phyloP scores from a whole-genome alignment of 192 early-diverging fungal genomes.

The Coemansia aciculifera region DNA sequence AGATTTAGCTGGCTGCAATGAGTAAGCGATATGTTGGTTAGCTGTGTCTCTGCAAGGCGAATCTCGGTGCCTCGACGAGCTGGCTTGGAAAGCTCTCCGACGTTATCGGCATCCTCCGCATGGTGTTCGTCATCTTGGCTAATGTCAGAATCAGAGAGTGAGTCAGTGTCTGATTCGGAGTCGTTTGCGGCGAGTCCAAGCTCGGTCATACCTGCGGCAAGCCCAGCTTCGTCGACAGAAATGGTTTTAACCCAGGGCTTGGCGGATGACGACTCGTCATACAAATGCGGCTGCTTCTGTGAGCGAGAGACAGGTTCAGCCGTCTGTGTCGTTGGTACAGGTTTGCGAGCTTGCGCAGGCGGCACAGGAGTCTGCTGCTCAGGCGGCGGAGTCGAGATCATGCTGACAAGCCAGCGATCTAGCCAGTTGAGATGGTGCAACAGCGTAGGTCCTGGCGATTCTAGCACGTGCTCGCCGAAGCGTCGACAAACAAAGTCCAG shows the following conservation, averaged over 20 bases:
- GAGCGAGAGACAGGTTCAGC: not conserved
- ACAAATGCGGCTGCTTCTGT: not conserved
- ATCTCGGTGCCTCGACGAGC: constrained; percentile 72
- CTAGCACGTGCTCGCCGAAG: constrained; percentile 35
- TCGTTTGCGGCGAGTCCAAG: constrained; percentile 3
- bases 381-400: constrained; percentile 20
- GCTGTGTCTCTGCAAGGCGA: constrained; percentile 59
- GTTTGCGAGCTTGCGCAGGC: not conserved
- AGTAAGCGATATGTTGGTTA: constrained; percentile 69
- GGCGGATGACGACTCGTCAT: not conserved
- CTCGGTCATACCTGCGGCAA: constrained; percentile 8
- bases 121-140: constrained; percentile 23
- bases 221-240: constrained; percentile 26
- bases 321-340: not conserved
- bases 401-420: constrained; percentile 46
- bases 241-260: constrained; percentile 47
- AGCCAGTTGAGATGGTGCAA: constrained; percentile 59
- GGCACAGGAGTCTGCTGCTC: not conserved
- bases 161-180: not conserved
- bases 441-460: constrained; percentile 24
- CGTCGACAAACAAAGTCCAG: constrained; percentile 22
- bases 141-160: not conserved
- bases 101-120: not conserved
- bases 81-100: constrained; percentile 45
- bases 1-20: constrained; percentile 66